Percentiles rank a stretch among this genome's conserved stretches.
Evolutionary conservation across 129 eudicot species (phyloP).

Genomic region (Arctium minus): DNA sequence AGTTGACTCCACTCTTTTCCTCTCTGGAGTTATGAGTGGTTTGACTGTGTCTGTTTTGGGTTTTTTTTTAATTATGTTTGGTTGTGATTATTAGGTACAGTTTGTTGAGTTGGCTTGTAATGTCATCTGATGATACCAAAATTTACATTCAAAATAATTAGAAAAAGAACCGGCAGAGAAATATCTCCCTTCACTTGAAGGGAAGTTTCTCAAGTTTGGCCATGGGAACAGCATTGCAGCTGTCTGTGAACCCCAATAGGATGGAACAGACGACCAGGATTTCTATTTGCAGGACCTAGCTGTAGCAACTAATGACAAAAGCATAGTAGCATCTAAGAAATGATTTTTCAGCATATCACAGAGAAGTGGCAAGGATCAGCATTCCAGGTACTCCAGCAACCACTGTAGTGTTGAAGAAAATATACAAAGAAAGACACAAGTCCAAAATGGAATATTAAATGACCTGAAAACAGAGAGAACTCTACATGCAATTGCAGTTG

Average conservation of each 20-base stretch:
- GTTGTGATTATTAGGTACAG: not conserved
- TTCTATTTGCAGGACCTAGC: not conserved
- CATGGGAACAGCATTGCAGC: not conserved
- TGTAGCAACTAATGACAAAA: not conserved
- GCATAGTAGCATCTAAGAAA: not conserved
- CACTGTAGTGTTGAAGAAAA: not conserved
- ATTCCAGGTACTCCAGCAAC: not conserved
- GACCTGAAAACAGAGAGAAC: not conserved
- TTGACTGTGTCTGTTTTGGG: not conserved
- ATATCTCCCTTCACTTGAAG: not conserved
- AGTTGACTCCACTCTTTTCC: not conserved
- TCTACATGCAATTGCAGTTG: not conserved
- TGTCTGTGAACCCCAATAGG: not conserved
- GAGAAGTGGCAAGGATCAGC: not conserved
- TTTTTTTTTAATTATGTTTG: no score
- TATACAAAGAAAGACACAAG: not conserved
- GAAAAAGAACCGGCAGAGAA: not conserved
- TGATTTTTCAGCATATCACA: not conserved
- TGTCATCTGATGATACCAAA: not conserved
- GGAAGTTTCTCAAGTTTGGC: not conserved
- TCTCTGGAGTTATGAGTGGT: not conserved
- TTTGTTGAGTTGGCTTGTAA: not conserved
- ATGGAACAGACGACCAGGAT: not conserved
- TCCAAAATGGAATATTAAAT: not conserved
- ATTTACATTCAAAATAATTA: not conserved